A percentile compares a stretch with the other conserved stretches of the same genome.
Evolutionary conservation across 768 basidiomycete species (phyloP).

Genomic region (Lentinula lateritia): DNA sequence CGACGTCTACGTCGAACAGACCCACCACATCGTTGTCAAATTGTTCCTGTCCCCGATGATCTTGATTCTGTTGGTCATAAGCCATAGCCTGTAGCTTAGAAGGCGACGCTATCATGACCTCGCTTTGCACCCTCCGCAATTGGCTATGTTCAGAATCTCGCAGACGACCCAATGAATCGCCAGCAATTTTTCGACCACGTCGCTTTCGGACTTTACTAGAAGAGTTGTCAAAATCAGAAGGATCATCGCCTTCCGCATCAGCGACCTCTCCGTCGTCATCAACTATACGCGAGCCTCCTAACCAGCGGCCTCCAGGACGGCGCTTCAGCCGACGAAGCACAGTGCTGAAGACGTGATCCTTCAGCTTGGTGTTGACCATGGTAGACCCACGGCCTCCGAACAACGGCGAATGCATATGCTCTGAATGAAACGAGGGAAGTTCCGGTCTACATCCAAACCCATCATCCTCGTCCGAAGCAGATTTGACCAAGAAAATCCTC

Average conservation of each 20-base stretch:
- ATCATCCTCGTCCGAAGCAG: constrained; percentile 27
- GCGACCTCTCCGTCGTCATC: constrained; percentile 55
- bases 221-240: constrained; percentile 13
- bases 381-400: constrained; percentile 93
- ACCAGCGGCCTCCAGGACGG: constrained; percentile 36
- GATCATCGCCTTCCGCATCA: constrained; percentile 32
- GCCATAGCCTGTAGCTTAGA: constrained; percentile 29
- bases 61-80: constrained; percentile 23
- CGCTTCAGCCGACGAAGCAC: constrained; percentile 72
- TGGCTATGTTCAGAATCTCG: constrained; percentile 29
- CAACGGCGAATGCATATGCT: constrained; percentile 17
- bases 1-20: constrained; percentile 40
- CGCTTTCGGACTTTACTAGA: constrained; percentile 33
- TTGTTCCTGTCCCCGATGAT: constrained; percentile 24
- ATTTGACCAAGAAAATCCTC: constrained; percentile 9
- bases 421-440: constrained; percentile 36
- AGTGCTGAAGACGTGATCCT: constrained; percentile 92
- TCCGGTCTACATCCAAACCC: constrained; percentile 18
- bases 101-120: constrained; percentile 39
- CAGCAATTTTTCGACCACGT: constrained; percentile 20
- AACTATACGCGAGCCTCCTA: constrained; percentile 27
- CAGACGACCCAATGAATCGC: constrained; percentile 26
- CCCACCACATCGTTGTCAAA: constrained; percentile 22
- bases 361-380: constrained; percentile 87
- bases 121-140: constrained; percentile 65